Conservation (phyloP, 1,284 basidiomycete species). For the Ceratobasidium sp. region DNA sequence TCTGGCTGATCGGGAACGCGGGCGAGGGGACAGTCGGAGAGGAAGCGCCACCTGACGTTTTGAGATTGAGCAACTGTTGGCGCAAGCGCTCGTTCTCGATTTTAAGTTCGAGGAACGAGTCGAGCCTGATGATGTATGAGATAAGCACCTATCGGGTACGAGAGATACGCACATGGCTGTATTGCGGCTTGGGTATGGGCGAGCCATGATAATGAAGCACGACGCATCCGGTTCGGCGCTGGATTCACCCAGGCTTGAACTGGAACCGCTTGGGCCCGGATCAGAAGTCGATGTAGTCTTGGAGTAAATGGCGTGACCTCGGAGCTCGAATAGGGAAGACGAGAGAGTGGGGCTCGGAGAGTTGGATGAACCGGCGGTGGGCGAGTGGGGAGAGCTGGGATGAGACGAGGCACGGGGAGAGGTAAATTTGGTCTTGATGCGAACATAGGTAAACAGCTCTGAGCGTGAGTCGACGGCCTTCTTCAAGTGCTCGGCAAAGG, state of each 20-base stretch:
- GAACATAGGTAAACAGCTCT: slow-evolving; percentile 66
- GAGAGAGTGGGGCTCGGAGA: slow-evolving; percentile 47
- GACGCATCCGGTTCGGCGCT: slow-evolving; percentile 18
- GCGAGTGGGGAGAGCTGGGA: slow-evolving; percentile 10
- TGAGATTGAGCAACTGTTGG: slow-evolving; percentile 44
- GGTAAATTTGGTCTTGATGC: slow-evolving; percentile 59
- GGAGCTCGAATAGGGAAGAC: slow-evolving; percentile 74
- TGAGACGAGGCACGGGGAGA: slow-evolving; percentile 24
- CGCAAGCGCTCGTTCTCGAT: slow-evolving; percentile 72
- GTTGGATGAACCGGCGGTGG: slow-evolving; percentile 7
- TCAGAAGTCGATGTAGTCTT: slow-evolving; percentile 22
- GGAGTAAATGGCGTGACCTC: slow-evolving; percentile 65
- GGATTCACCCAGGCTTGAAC: slow-evolving; percentile 4
- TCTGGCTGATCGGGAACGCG: slow-evolving; percentile 26
- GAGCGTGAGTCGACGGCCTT: slow-evolving; percentile 57
- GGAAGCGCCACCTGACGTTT: slow-evolving; percentile 34
- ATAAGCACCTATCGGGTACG: slow-evolving; percentile 36
- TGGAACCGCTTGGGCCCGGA: slow-evolving; percentile 21
- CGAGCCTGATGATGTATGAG: slow-evolving; percentile 58
- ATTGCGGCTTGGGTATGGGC: slow-evolving; percentile 77
- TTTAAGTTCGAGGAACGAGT: slow-evolving; percentile 78
- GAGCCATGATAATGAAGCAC: slow-evolving; percentile 75
- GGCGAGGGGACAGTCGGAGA: slow-evolving; percentile 40
- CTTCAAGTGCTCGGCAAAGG: slow-evolving; percentile 64
- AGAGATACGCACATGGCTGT: slow-evolving; percentile 64